Evolutionary conservation across 1,284 basidiomycete species (phyloP), one percentile per base, ranked within the genome.

Genomic region (Trametes pubescens): DNA sequence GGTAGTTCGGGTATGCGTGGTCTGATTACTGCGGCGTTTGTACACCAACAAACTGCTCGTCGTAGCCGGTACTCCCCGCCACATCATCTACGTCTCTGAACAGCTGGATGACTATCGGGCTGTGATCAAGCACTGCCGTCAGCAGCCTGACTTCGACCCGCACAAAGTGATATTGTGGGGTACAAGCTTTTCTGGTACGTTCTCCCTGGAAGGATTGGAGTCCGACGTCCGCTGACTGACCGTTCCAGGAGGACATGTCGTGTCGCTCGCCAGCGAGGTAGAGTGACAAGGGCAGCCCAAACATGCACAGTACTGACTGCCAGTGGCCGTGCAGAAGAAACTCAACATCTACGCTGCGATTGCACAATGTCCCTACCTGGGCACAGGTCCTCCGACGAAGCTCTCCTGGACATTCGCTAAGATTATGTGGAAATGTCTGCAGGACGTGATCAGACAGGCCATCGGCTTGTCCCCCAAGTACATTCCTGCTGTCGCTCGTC

Each of bases 51-150:
- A 1, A 32, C 21, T 16, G 0, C 21, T 34, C n/a, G 40, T 8
- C 13, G 10, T 1, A 80, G 79, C 77, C 46, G 80, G 80, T 7
- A 72, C 63, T 0, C 78, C 77, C 3, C 72, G 77, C 9, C 69
- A 79, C 46, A 61, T 72, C 18, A 44, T 79, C 4, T 67, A 71
- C 29, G 69, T 80, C 49, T 49, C 68, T 6, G 80, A 81, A 46
- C 80, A 80, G 60, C 72, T 77, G 18, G 77, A 79, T 8, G 80
- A 81, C 68, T 81, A 81, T 65, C 69, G 76, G 14, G 75, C 78
- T 5, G 78, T 80, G 16, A 65, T 81, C 58, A 74, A 76, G 51
- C 80, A 72, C 58, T 76, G 72, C 37, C 66, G 76, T 22, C 71
- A 74, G 58, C 74, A 78, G 63, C 48, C 71, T 1, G 71, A 74